A percentile compares a stretch with the other conserved stretches of the same genome.
Conservation (phyloP, 805 yeast species). For the Candida easanensis region DNA sequence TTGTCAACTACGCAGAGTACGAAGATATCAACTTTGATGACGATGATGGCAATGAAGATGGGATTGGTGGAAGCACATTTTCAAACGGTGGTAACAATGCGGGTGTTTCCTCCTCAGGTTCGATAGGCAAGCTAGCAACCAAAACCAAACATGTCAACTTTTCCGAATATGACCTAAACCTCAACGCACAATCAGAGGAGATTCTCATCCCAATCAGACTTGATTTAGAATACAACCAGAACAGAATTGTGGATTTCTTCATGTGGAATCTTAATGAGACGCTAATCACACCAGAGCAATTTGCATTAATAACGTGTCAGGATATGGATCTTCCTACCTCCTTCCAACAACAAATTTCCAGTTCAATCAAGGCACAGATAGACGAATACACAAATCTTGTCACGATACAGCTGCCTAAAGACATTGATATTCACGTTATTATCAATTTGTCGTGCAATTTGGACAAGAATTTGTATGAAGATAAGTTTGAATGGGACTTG, state of each 20-base stretch:
- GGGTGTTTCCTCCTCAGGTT: not conserved
- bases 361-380: constrained; percentile 74
- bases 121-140: constrained; percentile 20
- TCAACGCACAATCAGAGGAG: constrained; percentile 46
- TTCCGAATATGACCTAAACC: constrained; percentile 22
- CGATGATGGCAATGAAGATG: constrained; percentile 34
- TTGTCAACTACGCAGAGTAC: constrained; percentile 80
- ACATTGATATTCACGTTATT: constrained; percentile 68
- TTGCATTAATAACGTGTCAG: constrained; percentile 74
- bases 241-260: constrained; percentile 81
- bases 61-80: constrained; percentile 1
- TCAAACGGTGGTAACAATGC: constrained; percentile 3
- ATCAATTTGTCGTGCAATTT: constrained; percentile 79
- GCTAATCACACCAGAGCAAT: constrained; percentile 83
- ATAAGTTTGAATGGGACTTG: constrained; percentile 93
- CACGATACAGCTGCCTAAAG: constrained; percentile 63
- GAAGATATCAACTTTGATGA: constrained; percentile 62
- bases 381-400: constrained; percentile 69
- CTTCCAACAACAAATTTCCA: constrained; percentile 60
- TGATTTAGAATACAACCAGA: constrained; percentile 83
- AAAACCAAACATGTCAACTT: constrained; percentile 28
- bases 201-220: constrained; percentile 84
- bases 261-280: constrained; percentile 87
- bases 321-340: constrained; percentile 79
- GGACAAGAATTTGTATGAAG: constrained; percentile 82